Base-by-base conservation (phyloP, 164 flowering plant genomes). In the Malania oleifera region DNA sequence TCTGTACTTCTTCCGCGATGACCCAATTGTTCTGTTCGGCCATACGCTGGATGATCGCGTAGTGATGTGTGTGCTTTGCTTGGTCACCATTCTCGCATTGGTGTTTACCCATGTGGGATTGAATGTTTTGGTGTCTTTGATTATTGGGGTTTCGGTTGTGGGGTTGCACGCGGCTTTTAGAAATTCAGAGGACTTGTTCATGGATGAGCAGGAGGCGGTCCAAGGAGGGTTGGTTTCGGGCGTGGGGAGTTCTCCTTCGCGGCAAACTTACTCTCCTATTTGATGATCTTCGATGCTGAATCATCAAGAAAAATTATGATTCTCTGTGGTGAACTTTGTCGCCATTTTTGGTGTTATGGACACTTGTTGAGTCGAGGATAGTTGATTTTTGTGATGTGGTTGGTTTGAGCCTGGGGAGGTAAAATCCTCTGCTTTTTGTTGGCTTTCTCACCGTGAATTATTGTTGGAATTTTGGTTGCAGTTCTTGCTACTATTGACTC, bases 201-300 rank as follows among this genome's bases (percentile, higher is more conserved):
- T 61, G 53, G 57, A 55, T 37, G 80, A 74, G 34, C 72, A 73
- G 3, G 67, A 34, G 12, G 82, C 70, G 0, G 75, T 53, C 0
- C 72, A 65, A 46, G 68, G 72, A 12, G 79, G 80, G 45, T 61
- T 75, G 70, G 12, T 73, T 10, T 67, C 76, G 12, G 77, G 57
- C 45, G 72, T 63, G 25, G 79, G 69, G 2, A 49, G 66, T 15
- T 59, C 52, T 63, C 72, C 25, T 0, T n/a, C 43, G 64, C 41
- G 65, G 29, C 59, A 64, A 15, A 47, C 41, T 17, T 69, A 72
- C 54, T 23, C 70, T 15, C 60, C 56, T 47, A 43, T 64, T 55
- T 70, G 70, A 68, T 10, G n/a, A 14, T 31, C 35, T 31, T 4
- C 35, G 35, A 31, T 31, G 4, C 9, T 4, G 44, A 14, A n/a